Conservation (phyloP, 768 basidiomycete genomes). For the Podaxis mareebaensis region DNA sequence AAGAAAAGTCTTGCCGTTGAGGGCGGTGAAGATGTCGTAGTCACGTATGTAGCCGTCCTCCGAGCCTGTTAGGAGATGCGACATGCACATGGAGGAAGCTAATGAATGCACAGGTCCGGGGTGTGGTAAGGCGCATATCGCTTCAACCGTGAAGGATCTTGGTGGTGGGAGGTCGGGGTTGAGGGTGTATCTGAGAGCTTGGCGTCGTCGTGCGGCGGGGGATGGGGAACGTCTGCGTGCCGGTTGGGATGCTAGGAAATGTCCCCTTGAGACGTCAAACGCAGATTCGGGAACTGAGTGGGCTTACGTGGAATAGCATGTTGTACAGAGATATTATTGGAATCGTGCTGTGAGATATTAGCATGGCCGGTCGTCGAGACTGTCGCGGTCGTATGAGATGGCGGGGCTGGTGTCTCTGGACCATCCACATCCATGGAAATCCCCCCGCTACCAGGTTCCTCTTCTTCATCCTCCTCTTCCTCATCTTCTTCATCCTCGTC, state of each 20-base stretch:
- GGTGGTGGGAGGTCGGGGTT: conserved; percentile 26
- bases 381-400: conserved; percentile 12
- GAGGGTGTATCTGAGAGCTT: conserved; percentile 35
- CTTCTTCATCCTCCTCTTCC: conserved; percentile 52
- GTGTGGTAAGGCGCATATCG: conserved; percentile 88
- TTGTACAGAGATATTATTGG: background rate
- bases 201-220: conserved; percentile 33
- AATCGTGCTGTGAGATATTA: conserved; percentile 12
- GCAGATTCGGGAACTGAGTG: background rate
- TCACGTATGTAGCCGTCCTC: conserved; percentile 93
- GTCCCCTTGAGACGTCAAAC: background rate
- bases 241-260: conserved; percentile 20
- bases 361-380: conserved; percentile 4
- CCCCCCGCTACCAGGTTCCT: conserved; percentile 32
- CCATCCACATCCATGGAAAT: conserved; percentile 28
- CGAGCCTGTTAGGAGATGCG: conserved; percentile 86
- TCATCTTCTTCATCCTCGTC: conserved; percentile 51
- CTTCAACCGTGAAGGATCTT: conserved; percentile 84
- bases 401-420: conserved; percentile 12
- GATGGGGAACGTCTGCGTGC: conserved; percentile 31
- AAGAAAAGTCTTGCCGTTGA: conserved; percentile 85
- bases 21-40: conserved; percentile 87
- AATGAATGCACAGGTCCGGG: conserved; percentile 88
- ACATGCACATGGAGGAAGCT: conserved; percentile 82
- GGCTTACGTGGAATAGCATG: conserved; percentile 12